Conservation (phyloP, 1,284 basidiomycete genomes). For the Tranzscheliella williamsii region DNA sequence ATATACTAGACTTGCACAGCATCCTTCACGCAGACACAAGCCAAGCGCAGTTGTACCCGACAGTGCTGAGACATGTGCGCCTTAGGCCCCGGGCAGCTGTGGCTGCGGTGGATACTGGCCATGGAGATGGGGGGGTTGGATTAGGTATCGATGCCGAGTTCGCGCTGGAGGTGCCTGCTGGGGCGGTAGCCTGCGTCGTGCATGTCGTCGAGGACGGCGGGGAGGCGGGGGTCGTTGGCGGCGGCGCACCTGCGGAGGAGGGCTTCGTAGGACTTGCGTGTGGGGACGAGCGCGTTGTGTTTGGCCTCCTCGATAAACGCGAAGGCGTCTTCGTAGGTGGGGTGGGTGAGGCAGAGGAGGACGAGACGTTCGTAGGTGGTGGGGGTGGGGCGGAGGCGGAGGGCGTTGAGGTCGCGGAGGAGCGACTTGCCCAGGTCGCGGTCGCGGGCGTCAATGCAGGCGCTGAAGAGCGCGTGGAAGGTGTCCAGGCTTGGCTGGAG, state of each 20-base stretch:
- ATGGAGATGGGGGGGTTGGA: no score
- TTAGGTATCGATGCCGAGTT: no score
- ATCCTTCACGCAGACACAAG: no score
- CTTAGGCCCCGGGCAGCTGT: no score
- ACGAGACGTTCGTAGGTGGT: constrained; percentile 47
- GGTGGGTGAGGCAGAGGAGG: constrained; percentile 34
- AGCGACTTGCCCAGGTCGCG: constrained; percentile 17
- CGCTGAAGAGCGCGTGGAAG: constrained; percentile 30
- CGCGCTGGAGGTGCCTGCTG: no score
- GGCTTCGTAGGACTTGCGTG: constrained; percentile 41
- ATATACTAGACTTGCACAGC: no score
- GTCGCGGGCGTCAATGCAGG: constrained; percentile 29
- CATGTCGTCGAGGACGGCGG: constrained; percentile 36
- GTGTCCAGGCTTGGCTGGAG: constrained; percentile 22
- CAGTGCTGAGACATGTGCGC: no score
- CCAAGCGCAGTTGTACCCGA: no score
- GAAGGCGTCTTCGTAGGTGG: constrained; percentile 45
- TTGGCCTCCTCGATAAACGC: constrained; percentile 46
- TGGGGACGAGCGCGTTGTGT: constrained; percentile 17
- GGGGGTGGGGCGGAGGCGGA: constrained; percentile 7
- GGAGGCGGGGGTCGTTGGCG: constrained; percentile 38
- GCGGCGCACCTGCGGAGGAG: constrained; percentile 41
- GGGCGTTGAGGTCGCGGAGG: constrained; percentile 21
- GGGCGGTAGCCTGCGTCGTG: constrained; percentile 33
- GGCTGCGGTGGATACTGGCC: no score